Percentiles rank a stretch among this genome's conserved stretches.
Evolutionary conservation across 2,329 filamentous ascomycete genomes (phyloP).

Genomic region (Verticillium dahliae): DNA sequence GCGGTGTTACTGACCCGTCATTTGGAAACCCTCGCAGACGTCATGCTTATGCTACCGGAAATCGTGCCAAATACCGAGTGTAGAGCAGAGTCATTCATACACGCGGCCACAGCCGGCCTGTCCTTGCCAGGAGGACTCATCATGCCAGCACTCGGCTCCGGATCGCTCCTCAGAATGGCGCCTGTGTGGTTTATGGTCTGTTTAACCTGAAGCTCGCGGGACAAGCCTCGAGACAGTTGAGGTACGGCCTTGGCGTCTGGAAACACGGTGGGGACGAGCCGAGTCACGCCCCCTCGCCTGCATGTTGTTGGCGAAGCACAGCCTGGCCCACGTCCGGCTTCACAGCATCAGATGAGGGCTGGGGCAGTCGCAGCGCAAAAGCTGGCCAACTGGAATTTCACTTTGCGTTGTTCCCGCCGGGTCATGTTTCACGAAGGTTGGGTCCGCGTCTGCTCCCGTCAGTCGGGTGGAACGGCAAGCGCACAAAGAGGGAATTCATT

Average conservation of each 20-base stretch:
- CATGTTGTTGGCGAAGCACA: background rate
- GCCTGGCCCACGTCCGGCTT: background rate
- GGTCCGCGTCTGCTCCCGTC: background rate
- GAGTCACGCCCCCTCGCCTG: background rate
- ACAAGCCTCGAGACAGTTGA: background rate
- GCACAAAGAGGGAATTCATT: background rate
- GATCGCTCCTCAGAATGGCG: background rate
- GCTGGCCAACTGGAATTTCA: background rate
- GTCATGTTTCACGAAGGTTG: background rate
- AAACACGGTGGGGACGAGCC: background rate
- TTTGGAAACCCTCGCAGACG: background rate
- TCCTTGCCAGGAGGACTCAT: background rate
- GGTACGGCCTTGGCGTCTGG: background rate
- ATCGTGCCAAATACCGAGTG: background rate
- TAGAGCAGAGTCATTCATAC: background rate
- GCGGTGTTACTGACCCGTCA: background rate
- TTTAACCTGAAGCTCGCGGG: background rate
- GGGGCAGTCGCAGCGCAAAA: background rate
- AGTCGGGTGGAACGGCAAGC: background rate
- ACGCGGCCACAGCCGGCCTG: background rate
- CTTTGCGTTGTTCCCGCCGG: background rate
- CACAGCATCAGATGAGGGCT: background rate
- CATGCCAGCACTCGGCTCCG: background rate
- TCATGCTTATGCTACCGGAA: background rate
- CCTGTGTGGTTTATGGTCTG: background rate